These are phyloP conservation scores for Ustilago shanxiensis DNA, from an alignment of 1,284 basidiomycete species.

Conservation along the genomic window DNA sequence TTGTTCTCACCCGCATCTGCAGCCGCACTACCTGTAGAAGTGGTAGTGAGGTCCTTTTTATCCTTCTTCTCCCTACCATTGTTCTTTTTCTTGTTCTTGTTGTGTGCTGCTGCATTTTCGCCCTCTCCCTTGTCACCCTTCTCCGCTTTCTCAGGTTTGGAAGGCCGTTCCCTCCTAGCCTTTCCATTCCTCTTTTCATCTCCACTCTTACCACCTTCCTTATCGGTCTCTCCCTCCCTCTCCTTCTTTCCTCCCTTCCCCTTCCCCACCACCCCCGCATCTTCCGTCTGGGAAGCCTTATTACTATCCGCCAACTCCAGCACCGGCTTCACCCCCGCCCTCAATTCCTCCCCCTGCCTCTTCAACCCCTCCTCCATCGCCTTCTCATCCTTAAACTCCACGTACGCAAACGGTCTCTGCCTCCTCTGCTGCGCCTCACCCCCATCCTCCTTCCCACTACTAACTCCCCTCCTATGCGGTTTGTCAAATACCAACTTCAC, in stretches of 20 bases:
- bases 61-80: constrained; percentile 12
- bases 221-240: constrained; percentile 13
- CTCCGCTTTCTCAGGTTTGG: constrained; percentile 5
- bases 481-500: constrained; percentile 59
- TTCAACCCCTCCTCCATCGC: constrained; percentile 45
- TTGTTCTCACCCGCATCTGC: constrained; percentile 3
- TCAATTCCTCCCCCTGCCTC: constrained; percentile 46
- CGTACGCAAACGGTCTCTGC: constrained; percentile 54
- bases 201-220: constrained; percentile 17
- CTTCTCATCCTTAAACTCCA: constrained; percentile 50
- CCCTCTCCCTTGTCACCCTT: constrained; percentile 9
- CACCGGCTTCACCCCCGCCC: constrained; percentile 30
- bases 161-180: constrained; percentile 12
- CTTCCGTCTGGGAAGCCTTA: constrained; percentile 5
- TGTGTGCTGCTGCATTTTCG: constrained; percentile 9
- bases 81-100: constrained; percentile 46
- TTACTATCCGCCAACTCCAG: constrained; percentile 51
- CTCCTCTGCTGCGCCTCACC: constrained; percentile 24
- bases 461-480: constrained; percentile 31
- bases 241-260: constrained; percentile 11
- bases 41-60: not conserved
- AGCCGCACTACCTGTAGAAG: not conserved
- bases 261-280: constrained; percentile 9
- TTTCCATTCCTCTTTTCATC: constrained; percentile 23
- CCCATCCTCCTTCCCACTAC: constrained; percentile 38